Percentiles rank a stretch among this genome's conserved stretches.
Conservation (phyloP, 257 asterid genomes). For the Forsythia viridissima region DNA sequence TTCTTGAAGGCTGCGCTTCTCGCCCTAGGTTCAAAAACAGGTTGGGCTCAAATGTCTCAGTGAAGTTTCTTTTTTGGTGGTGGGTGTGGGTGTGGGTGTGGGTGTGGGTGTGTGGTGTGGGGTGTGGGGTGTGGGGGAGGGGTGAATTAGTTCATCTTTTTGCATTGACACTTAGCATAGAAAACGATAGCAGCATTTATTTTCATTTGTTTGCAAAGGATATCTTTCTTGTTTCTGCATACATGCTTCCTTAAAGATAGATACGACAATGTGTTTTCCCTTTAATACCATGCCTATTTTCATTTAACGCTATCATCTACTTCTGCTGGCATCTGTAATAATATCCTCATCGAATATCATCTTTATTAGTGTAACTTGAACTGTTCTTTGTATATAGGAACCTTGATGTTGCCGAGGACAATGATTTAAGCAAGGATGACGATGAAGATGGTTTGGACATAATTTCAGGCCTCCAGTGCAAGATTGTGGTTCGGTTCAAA, state of each 20-base stretch:
- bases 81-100: neutral
- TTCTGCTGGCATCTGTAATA: neutral
- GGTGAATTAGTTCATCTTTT: neutral
- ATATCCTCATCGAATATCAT: neutral
- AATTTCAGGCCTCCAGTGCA: slow-evolving; percentile 89
- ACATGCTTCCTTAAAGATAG: neutral
- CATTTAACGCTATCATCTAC: neutral
- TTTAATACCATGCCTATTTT: neutral
- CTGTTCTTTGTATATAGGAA: slow-evolving; percentile 51
- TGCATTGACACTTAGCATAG: neutral
- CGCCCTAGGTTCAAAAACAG: neutral
- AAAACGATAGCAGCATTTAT: neutral
- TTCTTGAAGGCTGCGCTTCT: neutral
- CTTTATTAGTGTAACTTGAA: slow-evolving; percentile 14
- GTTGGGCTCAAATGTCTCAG: neutral
- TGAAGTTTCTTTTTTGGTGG: neutral
- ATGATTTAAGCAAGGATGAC: slow-evolving; percentile 53
- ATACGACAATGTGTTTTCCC: neutral
- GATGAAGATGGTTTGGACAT: slow-evolving; percentile 61
- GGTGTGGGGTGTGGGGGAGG: neutral
- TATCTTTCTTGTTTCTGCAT: neutral
- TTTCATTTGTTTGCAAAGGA: neutral
- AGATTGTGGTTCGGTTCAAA: slow-evolving; percentile 79
- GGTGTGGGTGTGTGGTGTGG: neutral
- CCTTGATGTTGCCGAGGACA: slow-evolving; percentile 93